Base-by-base conservation (phyloP, 441 rosid genomes). In the Arabidopsis hybrid region DNA sequence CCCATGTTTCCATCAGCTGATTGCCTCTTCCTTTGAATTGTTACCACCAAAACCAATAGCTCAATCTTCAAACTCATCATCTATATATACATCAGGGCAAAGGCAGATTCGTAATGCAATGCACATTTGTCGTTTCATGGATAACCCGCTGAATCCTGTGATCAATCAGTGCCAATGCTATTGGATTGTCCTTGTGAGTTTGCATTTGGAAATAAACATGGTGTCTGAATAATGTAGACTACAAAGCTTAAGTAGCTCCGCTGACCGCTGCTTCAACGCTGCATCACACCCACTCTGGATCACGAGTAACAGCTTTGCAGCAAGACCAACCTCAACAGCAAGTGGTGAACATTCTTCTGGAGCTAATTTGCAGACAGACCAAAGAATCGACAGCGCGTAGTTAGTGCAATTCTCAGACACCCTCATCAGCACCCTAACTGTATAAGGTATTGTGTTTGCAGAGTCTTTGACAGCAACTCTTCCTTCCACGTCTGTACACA, bases 281-380 rank as follows among this genome's bases (percentile, higher is more conserved):
- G 88, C 89, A 80, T 78, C 85, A 51, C 88, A 93, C 18, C 92
- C 97, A 52, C 97, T 93, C 69, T 93, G 96, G 10, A 93, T 88
- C 26, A 93, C 97, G 0, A 93, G 88, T 18, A 93, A 89, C 2
- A 93, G 86, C 75, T 91, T 91, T 0, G 97, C 95, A 7, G 95
- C 98, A 16, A 93, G 65, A 61, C 98, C 98, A 0, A 89, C 95
- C 55, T 91, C 95, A 2, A 93, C 88, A 21, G 94, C 94, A 29
- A 80, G 61, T 4, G 88, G 77, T 0, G 90, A 81, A 63, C 93
- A 91, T 83, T 93, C 91, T 42, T 89, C 92, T 0, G 95, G 94
- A 11, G 89, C 92, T 40, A 93, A 78, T 71, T 85, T 82, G 78
- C 95, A 93, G 42, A 93, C 80, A 13, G 87, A 77, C 88, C 88